phyloP scores from a whole-genome alignment of 2,329 filamentous ascomycete species.

The Hirsutella rhossiliensis region DNA sequence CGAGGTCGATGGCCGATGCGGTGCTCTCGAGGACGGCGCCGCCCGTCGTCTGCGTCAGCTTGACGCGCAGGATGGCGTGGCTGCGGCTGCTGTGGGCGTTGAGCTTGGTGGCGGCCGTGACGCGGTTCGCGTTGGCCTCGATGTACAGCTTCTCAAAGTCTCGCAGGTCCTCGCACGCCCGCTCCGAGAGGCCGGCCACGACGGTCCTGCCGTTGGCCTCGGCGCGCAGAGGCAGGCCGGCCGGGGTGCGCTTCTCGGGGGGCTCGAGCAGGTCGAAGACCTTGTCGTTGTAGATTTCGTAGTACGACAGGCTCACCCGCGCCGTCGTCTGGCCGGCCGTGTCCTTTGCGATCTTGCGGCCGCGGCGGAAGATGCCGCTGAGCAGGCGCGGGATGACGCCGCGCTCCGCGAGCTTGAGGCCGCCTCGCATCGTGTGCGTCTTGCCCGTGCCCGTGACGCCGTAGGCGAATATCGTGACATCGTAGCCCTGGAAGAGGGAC shows the following conservation, averaged over 20 bases:
- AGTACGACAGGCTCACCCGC: conserved; percentile 72
- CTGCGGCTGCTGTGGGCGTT: conserved; percentile 85
- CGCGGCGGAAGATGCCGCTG: conserved; percentile 73
- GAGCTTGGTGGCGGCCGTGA: conserved; percentile 82
- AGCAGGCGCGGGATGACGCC: conserved; percentile 80
- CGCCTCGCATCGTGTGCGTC: conserved; percentile 92
- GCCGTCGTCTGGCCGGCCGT: conserved; percentile 57
- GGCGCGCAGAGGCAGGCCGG: conserved; percentile 69
- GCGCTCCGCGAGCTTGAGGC: conserved; percentile 71
- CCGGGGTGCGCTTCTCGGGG: conserved; percentile 71
- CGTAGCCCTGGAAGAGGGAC: conserved; percentile 79
- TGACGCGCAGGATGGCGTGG: conserved; percentile 84
- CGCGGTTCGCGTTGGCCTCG: conserved; percentile 80
- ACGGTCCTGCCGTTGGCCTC: conserved; percentile 81
- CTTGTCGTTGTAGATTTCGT: conserved; percentile 95
- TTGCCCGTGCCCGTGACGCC: conserved; percentile 90
- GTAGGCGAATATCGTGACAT: conserved; percentile 85
- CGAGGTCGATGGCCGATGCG: conserved; percentile 86
- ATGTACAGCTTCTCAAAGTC: conserved; percentile 88
- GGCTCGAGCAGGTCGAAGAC: conserved; percentile 85
- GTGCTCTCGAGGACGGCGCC: conserved; percentile 64
- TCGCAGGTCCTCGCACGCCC: conserved; percentile 69
- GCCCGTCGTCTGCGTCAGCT: conserved; percentile 64
- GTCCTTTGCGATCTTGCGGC: conserved; percentile 78
- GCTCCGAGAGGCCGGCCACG: conserved; percentile 75